A percentile compares a stretch with the other conserved stretches of the same genome.
phyloP scores from a whole-genome alignment of 257 asterid species.

The Solanum medicagineum region DNA sequence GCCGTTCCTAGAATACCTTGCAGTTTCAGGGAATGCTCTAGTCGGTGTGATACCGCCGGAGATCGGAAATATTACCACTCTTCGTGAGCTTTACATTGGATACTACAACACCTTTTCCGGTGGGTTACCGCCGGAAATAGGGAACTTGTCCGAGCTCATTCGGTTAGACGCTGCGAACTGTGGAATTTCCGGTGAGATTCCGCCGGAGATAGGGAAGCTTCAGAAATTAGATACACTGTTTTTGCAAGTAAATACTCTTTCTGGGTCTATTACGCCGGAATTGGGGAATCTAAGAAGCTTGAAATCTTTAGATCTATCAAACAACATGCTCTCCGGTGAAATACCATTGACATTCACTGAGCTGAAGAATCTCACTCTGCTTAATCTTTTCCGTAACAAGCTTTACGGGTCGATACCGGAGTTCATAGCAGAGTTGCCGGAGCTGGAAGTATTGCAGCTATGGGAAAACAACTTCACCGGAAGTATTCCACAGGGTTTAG shows the following conservation, averaged over 20 bases:
- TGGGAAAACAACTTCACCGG: conserved; percentile 99
- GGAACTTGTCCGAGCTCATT: conserved; percentile 43
- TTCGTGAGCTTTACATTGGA: conserved; percentile 71
- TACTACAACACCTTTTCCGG: conserved; percentile 64
- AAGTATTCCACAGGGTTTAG: conserved; percentile 62
- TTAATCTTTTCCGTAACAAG: conserved; percentile 78
- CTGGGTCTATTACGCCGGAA: conserved; percentile 57
- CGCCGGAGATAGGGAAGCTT: conserved; percentile 53
- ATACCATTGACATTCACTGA: conserved; percentile 49
- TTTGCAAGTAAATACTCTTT: conserved; percentile 71
- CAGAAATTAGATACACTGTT: conserved; percentile 77
- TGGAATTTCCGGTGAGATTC: conserved; percentile 66
- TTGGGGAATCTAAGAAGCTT: conserved; percentile 56
- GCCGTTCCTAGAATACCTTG: conserved; percentile 48
- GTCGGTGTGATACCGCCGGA: conserved; percentile 55
- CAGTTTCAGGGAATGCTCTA: conserved; percentile 76
- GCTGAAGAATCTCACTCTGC: conserved; percentile 56
- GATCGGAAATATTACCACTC: conserved; percentile 48
- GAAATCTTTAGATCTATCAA: conserved; percentile 86
- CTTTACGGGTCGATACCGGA: conserved; percentile 87
- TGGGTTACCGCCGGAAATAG: conserved; percentile 70
- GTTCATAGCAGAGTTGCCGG: conserved; percentile 63
- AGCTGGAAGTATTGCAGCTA: conserved; percentile 68
- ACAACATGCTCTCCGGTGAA: conserved; percentile 64
- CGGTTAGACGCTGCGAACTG: conserved; percentile 80